Evolutionary conservation across 169 alveolate genomes (phyloP), one percentile per base, ranked within the genome.

Genomic region (Eimeria sp.): DNA sequence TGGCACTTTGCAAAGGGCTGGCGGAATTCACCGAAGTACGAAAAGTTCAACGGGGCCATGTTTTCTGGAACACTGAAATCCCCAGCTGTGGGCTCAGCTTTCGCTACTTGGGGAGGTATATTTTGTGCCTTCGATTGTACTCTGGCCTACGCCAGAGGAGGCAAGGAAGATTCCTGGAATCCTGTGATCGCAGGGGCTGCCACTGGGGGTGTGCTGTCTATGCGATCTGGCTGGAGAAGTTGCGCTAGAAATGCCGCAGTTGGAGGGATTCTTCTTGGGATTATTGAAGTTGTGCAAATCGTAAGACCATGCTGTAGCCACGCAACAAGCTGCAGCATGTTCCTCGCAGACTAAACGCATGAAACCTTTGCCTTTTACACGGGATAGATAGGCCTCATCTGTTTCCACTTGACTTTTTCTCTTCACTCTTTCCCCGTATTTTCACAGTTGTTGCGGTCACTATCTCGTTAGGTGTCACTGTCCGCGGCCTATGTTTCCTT

Each of bases 81-180:
- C 22, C 99, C 99, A 13, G 98, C 98, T 75, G 98, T 99, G 20
- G 99, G 99, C 49, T 99, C 96, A 30, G 76, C 90, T 93, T 99
- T 99, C 95, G 99, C 99, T 75, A 98, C 99, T 95, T 99, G 99
- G 99, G 99, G 99, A 20, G 99, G 99, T 54, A 98, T 99, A 70
- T 99, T 99, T 96, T 98, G 99, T 84, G 96, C 99, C 47, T 98
- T 97, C 94, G 99, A 99, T 97, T 99, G 99, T 94, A 96, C 99
- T 25, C 97, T 99, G 95, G 99, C 98, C 91, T 98, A 98, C 96
- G 76, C 98, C 61, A 97, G 99, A 86, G 95, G 93, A n/a, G 98
- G 98, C 83, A 99, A 98, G 94, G 99, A 99, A 92, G 99, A 99
- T 90, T 99, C 98, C 95, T 99, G 99, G 99, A 99, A 99, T 93